Evolutionary conservation across 1,284 basidiomycete genomes (phyloP), one percentile per base, ranked within the genome.

Genomic region (Inonotus obliquus): DNA sequence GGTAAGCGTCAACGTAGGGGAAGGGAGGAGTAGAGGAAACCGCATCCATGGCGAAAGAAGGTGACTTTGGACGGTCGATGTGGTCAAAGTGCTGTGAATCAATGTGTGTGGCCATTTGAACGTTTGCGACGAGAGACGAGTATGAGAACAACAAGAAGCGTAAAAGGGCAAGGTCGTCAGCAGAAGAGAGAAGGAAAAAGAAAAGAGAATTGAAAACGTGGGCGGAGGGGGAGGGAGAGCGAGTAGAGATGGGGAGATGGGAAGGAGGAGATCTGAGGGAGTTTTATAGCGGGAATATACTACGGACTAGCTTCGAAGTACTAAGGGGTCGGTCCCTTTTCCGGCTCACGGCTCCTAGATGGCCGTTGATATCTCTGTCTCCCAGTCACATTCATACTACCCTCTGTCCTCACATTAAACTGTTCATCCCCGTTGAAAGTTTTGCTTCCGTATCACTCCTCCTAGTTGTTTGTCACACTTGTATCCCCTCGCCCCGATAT

Each of bases 61-160:
- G 69, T 1, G 79, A 78, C 69, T 78, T 65, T 48, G 63, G 58
- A 38, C 63, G 57, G 47, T 62, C 61, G 53, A 63, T 52, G 63
- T 60, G 54, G n/a, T 65, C 63, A 44, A 65, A 62, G 56, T 56
- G 55, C 21, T 58, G 60, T 4, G 29, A 45, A 17, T 65, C 63
- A 48, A 62, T 62, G 61, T 65, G 63, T 45, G 57, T 55, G 6
- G 52, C 57, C 57, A 65, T 65, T 56, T 57, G 27, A 45, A 77
- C 76, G 65, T 44, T 2, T 44, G 41, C 6, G 19, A n/a, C n/a
- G 79, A 67, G 78, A 78, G 68, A 88, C 81, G 68, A 57, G 21
- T 41, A 44, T 25, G 32, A 9, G 32, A 32, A 32, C 55, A 57
- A 57, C 41, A 57, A 37, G 84, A 64, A 73, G 74, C 57, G 83